phyloP scores from a whole-genome alignment of 2,329 filamentous ascomycete species.

The Hymenoscyphus linearis region DNA sequence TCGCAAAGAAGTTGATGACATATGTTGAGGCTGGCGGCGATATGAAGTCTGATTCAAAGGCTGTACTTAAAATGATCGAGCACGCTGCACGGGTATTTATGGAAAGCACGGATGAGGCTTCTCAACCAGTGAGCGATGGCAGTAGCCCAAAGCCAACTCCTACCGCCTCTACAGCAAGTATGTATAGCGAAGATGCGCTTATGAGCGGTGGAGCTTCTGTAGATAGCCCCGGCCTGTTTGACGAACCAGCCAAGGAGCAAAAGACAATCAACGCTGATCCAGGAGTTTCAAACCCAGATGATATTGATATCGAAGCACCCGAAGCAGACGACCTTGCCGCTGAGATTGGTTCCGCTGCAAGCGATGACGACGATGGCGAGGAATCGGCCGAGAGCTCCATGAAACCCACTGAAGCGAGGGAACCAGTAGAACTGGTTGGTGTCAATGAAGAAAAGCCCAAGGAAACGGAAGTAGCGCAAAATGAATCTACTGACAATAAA shows the following conservation, averaged over 20 bases:
- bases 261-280: conserved; percentile 12
- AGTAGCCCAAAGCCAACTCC: conserved; percentile 21
- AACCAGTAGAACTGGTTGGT: neutral
- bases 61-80: conserved; percentile 46
- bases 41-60: conserved; percentile 36
- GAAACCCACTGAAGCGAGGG: neutral
- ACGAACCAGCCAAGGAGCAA: conserved; percentile 16
- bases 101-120: conserved; percentile 4
- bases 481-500: neutral
- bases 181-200: conserved; percentile 10
- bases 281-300: conserved; percentile 31
- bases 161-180: conserved; percentile 15
- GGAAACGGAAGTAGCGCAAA: neutral
- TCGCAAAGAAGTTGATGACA: conserved; percentile 38
- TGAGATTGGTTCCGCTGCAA: conserved; percentile 21
- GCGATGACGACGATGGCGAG: neutral
- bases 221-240: conserved; percentile 23
- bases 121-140: conserved; percentile 10
- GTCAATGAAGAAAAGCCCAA: neutral
- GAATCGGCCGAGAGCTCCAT: neutral
- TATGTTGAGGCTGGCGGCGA: conserved; percentile 35
- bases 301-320: conserved; percentile 30
- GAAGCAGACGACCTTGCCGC: conserved; percentile 23
- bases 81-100: conserved; percentile 48
- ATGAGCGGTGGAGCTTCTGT: conserved; percentile 11